These are phyloP conservation scores for Ophiostoma himal-ulmi DNA, from an alignment of 2,329 filamentous ascomycete genomes.

Conservation along the genomic window DNA sequence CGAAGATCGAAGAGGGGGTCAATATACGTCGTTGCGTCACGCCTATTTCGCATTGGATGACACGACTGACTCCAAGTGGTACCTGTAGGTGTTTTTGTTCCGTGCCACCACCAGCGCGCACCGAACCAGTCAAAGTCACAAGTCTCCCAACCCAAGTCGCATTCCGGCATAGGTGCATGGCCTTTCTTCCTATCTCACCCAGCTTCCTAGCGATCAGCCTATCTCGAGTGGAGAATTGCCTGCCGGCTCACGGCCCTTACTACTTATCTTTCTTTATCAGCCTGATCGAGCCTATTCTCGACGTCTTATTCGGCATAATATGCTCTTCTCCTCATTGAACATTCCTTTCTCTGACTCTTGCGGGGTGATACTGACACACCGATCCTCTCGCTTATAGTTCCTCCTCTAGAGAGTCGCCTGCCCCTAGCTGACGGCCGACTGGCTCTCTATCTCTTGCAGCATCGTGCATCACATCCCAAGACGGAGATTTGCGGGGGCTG, in stretches of 20 bases:
- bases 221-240: neutral
- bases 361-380: neutral
- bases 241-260: neutral
- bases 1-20: neutral
- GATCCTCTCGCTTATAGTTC: neutral
- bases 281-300: neutral
- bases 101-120: neutral
- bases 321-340: neutral
- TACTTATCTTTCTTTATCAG: neutral
- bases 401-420: neutral
- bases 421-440: neutral
- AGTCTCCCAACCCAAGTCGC: neutral
- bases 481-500: neutral
- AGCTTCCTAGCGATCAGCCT: neutral
- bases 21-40: constrained; percentile 1
- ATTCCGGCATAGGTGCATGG: constrained; percentile 1
- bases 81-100: neutral
- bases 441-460: neutral
- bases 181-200: constrained; percentile 11
- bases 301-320: neutral
- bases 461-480: neutral
- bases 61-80: neutral
- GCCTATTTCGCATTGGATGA: neutral
- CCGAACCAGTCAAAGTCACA: neutral
- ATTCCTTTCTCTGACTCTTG: neutral